These are phyloP conservation scores for Periconia sp. DNA, from an alignment of 2,329 filamentous ascomycete species.

Conservation along the genomic window DNA sequence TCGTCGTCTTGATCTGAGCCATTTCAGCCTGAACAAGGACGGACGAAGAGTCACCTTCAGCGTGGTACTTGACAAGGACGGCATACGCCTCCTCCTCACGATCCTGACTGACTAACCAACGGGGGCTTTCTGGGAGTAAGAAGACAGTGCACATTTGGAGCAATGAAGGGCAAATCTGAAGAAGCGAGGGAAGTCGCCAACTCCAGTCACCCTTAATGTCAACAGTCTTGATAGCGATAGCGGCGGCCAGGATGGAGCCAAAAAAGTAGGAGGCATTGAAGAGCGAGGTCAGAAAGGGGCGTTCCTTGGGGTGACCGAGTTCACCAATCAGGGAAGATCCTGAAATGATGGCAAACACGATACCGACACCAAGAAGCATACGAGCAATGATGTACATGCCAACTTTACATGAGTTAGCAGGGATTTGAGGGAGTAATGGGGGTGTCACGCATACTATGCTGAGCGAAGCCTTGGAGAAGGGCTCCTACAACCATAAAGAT, in stretches of 20 bases:
- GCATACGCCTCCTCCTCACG: slow-evolving; percentile 47
- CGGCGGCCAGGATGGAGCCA: slow-evolving; percentile 52
- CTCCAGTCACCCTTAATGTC: slow-evolving; percentile 46
- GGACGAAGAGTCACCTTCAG: slow-evolving; percentile 43
- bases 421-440: not conserved
- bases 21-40: slow-evolving; percentile 57
- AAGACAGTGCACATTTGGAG: slow-evolving; percentile 44
- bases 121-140: slow-evolving; percentile 45
- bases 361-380: slow-evolving; percentile 63
- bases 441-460: slow-evolving; percentile 25
- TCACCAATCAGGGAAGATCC: slow-evolving; percentile 62
- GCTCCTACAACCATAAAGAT: slow-evolving; percentile 61
- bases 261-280: slow-evolving; percentile 64
- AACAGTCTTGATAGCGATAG: slow-evolving; percentile 54
- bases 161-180: slow-evolving; percentile 54
- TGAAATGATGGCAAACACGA: slow-evolving; percentile 61
- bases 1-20: slow-evolving; percentile 60
- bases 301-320: slow-evolving; percentile 62
- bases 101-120: slow-evolving; percentile 56
- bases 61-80: slow-evolving; percentile 46
- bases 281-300: slow-evolving; percentile 60
- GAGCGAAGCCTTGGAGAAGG: slow-evolving; percentile 57
- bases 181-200: slow-evolving; percentile 54
- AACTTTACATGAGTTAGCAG: slow-evolving; percentile 18
- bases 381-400: slow-evolving; percentile 64